These are phyloP conservation scores for Malus hybrid DNA, from an alignment of 331 rosid species.

Conservation along the genomic window DNA sequence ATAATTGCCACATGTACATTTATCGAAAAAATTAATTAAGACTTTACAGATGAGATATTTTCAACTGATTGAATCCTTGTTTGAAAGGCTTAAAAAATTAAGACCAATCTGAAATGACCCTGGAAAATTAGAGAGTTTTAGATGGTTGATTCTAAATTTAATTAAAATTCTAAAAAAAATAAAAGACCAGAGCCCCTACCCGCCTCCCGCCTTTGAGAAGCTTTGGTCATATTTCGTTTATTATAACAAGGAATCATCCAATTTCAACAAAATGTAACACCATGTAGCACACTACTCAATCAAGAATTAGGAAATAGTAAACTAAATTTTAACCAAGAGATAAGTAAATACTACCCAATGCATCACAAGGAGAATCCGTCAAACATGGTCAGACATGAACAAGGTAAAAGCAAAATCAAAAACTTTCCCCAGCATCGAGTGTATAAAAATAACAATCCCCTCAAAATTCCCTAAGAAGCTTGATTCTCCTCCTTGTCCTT, in stretches of 20 bases:
- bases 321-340: background rate
- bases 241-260: background rate
- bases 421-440: slow-evolving; percentile 4
- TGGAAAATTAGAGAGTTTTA: too few relatives aligned
- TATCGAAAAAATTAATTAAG: too few relatives aligned
- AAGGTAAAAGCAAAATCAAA: slow-evolving; percentile 1
- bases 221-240: background rate
- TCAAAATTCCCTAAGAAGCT: slow-evolving; percentile 29
- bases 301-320: background rate
- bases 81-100: too few relatives aligned
- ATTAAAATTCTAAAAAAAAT: too few relatives aligned
- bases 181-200: too few relatives aligned
- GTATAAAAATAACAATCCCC: slow-evolving; percentile 14
- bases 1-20: too few relatives aligned
- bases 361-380: slow-evolving; percentile 1
- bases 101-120: too few relatives aligned
- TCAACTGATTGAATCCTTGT: too few relatives aligned
- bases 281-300: background rate
- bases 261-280: background rate
- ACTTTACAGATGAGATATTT: too few relatives aligned
- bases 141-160: too few relatives aligned
- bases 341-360: slow-evolving; percentile 13
- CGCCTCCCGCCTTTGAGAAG: too few relatives aligned
- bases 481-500: slow-evolving; percentile 36
- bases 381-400: slow-evolving; percentile 11